Conservation (phyloP, 106 monocot genomes). For the Allium sativum region DNA sequence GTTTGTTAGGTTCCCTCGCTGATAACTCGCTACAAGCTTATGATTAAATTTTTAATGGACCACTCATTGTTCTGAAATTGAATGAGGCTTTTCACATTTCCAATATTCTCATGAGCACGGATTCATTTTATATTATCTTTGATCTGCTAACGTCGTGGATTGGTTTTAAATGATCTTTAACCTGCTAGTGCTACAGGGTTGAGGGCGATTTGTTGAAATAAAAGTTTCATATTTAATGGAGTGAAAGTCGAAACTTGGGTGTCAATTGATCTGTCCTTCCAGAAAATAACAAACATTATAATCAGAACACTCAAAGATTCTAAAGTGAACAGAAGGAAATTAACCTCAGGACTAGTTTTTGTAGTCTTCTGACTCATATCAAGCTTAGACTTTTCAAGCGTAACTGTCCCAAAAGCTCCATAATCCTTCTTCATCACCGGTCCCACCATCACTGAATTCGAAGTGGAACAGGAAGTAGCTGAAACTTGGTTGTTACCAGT, state of each 20-base stretch:
- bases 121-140: not conserved
- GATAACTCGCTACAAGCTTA: too few species aligned
- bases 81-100: too few species aligned
- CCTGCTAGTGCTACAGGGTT: not conserved
- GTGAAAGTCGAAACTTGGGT: not conserved
- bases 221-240: too few species aligned
- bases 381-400: constrained; percentile 85
- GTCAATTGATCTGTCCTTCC: not conserved
- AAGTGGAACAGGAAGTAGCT: too few species aligned
- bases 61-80: too few species aligned
- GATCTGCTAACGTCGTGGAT: not conserved
- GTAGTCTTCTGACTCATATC: constrained; percentile 53
- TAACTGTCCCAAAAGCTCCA: constrained; percentile 56
- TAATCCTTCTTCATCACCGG: constrained; percentile 62
- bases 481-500: too few species aligned
- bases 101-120: too few species aligned
- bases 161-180: too few species aligned
- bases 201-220: not conserved
- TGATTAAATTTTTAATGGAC: too few species aligned
- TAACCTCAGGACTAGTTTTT: constrained; percentile 64
- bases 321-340: not conserved
- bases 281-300: not conserved
- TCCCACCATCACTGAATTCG: not conserved
- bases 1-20: too few species aligned
- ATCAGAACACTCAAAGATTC: too few species aligned